Evolutionary conservation across 306 rosid species (phyloP), one percentile per base, ranked within the genome.

Genomic region (Trifolium repens): DNA sequence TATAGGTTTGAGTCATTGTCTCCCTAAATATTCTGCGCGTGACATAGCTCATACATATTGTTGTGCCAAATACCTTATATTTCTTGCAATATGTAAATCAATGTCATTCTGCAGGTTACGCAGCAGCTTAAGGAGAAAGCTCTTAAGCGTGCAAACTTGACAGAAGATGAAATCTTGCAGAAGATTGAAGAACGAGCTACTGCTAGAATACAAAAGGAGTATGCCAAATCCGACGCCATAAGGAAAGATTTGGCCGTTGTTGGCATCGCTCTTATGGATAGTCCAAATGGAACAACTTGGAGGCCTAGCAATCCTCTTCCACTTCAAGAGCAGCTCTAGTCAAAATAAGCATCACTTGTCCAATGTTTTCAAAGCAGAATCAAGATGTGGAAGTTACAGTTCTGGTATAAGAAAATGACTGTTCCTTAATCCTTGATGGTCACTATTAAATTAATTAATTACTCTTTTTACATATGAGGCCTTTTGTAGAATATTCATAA

Each of bases 191-290:
- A 89, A 71, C 82, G 99, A 73, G 85, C 78, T 24, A 78, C 83
- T 47, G 98, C 93, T 27, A 90, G 99, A 82, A 72, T 67, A 65
- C 83, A 90, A 26, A 94, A 84, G 79, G 97, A 92, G 72, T 96
- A 84, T 9, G 92, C 89, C 69, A 92, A 87, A 81, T 94, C 99
- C 7, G 98, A 92, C 77, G 84, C 80, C 60, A 85, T 92, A 24
- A 85, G 98, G 68, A 92, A 83, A 73, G 93, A 85, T 67, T 82
- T 96, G 81, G 93, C 93, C 69, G 80, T 73, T 61, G 77, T 86
- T 47, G 98, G 99, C 44, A 90, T 96, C 65, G 76, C 92, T 77
- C 92, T 90, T 12, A 94, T 92, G 99, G 99, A 94, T 85, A 82
- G 88, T 87, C 89, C 97, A 35, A 79, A 84, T 59, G 97, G 96